Percentiles rank a stretch among this genome's conserved stretches.
Conservation (phyloP, 1,284 basidiomycete genomes). For the Agroathelia rolfsii region DNA sequence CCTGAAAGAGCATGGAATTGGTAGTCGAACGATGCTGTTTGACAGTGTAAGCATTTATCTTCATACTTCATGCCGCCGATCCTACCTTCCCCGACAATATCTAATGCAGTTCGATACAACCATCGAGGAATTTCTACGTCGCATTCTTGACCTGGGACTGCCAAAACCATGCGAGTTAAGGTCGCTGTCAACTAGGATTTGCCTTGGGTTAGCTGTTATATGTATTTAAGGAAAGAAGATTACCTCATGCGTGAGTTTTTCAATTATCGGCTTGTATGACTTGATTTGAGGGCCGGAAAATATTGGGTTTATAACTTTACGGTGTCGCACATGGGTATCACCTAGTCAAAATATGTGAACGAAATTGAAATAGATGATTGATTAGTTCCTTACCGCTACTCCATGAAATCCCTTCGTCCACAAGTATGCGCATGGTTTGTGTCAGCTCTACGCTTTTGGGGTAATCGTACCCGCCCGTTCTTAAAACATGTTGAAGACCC, state of each 20-base stretch:
- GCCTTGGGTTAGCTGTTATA: no score
- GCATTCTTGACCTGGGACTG: no score
- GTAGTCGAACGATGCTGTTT: conserved; percentile 36
- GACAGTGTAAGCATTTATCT: conserved; percentile 1
- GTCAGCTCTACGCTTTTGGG: conserved; percentile 8
- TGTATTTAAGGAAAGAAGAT: no score
- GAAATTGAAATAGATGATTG: no score
- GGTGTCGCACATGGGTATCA: conserved; percentile 11
- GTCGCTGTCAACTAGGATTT: no score
- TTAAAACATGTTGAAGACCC: conserved; percentile 7
- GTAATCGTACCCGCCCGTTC: conserved; percentile 5
- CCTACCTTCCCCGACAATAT: conserved; percentile 35
- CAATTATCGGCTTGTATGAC: conserved; percentile 9
- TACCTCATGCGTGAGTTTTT: conserved; percentile 8
- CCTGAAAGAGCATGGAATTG: conserved; percentile 28
- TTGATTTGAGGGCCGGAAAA: conserved; percentile 13
- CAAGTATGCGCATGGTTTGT: conserved; percentile 2
- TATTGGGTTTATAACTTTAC: conserved; percentile 14
- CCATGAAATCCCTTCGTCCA: conserved; percentile 10
- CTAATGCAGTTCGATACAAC: conserved; percentile 31
- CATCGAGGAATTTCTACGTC: conserved; percentile 27
- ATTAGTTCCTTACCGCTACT: conserved; percentile 7
- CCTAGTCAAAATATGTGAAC: conserved; percentile 1
- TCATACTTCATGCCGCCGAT: conserved; percentile 7
- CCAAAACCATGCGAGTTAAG: no score